Percentiles rank a stretch among this genome's conserved stretches.
phyloP scores from a whole-genome alignment of 768 basidiomycete species.

The Ramaria sp. region DNA sequence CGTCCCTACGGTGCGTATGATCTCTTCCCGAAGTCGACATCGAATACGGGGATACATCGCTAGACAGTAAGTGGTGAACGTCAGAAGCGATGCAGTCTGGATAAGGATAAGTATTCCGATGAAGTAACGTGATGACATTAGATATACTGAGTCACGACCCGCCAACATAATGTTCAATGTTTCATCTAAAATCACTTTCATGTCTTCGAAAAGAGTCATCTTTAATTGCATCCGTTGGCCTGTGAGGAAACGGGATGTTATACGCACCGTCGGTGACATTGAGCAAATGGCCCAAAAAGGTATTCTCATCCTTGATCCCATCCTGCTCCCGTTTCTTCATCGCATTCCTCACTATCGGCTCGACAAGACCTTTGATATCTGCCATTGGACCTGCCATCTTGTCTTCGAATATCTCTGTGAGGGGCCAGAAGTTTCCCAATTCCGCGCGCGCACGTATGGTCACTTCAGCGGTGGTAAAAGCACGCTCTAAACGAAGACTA shows the following conservation, averaged over 20 bases:
- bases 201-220: conserved; percentile 14
- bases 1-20: conserved; percentile 12
- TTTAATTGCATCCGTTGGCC: conserved; percentile 13
- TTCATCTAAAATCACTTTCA: conserved; percentile 27
- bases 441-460: conserved; percentile 27
- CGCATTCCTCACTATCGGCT: conserved; percentile 41
- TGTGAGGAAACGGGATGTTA: neutral
- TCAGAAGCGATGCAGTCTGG: conserved; percentile 22
- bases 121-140: conserved; percentile 12
- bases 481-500: conserved; percentile 37
- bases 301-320: conserved; percentile 9
- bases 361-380: conserved; percentile 38
- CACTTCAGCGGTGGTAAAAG: conserved; percentile 40
- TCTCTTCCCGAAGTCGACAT: conserved; percentile 16
- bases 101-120: neutral
- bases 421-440: conserved; percentile 36
- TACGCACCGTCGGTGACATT: conserved; percentile 15
- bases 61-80: conserved; percentile 20
- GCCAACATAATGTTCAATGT: conserved; percentile 34
- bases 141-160: conserved; percentile 32
- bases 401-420: conserved; percentile 43
- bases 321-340: conserved; percentile 16
- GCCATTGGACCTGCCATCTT: conserved; percentile 32
- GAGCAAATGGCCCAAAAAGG: conserved; percentile 15
- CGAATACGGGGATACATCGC: conserved; percentile 17